Conservation (phyloP, 2,329 filamentous ascomycete genomes). For the Penicillium sp. region DNA sequence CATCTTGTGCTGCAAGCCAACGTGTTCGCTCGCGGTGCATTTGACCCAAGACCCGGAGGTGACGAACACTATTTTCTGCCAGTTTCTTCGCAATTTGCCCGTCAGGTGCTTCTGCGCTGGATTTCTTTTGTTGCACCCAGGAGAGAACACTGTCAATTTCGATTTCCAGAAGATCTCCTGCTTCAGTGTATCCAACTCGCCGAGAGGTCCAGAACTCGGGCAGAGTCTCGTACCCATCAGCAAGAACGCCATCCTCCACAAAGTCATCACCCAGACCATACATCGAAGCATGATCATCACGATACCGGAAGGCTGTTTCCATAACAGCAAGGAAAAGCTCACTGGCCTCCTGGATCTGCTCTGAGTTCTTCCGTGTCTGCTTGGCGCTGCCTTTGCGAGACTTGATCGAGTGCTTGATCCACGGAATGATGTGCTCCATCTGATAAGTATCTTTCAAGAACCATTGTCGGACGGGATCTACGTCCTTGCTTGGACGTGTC, state of each 20-base stretch:
- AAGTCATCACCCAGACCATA: constrained; percentile 76
- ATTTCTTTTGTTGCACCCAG: constrained; percentile 39
- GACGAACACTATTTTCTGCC: constrained; percentile 54
- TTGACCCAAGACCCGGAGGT: constrained; percentile 63
- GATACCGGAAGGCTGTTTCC: constrained; percentile 70
- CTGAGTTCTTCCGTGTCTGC: constrained; percentile 50
- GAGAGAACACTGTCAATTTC: constrained; percentile 46
- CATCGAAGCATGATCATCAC: constrained; percentile 66
- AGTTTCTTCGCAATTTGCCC: constrained; percentile 50
- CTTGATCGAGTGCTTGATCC: constrained; percentile 77
- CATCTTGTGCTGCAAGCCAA: constrained; percentile 60
- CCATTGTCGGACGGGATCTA: constrained; percentile 82
- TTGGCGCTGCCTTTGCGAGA: constrained; percentile 68
- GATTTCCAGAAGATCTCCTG: constrained; percentile 43
- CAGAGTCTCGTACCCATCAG: constrained; percentile 68
- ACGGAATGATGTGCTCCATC: constrained; percentile 76
- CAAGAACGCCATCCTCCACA: constrained; percentile 67
- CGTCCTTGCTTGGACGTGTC: constrained; percentile 71
- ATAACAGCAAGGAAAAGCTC: constrained; percentile 71
- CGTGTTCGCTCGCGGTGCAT: constrained; percentile 63
- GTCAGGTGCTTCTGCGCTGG: constrained; percentile 37
- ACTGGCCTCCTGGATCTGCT: constrained; percentile 69
- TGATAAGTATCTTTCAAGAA: constrained; percentile 77
- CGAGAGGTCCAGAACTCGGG: constrained; percentile 85
- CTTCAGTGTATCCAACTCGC: constrained; percentile 42